These are phyloP conservation scores for Haematococcus lacustris DNA, from an alignment of 139 green algal genomes.

Conservation along the genomic window DNA sequence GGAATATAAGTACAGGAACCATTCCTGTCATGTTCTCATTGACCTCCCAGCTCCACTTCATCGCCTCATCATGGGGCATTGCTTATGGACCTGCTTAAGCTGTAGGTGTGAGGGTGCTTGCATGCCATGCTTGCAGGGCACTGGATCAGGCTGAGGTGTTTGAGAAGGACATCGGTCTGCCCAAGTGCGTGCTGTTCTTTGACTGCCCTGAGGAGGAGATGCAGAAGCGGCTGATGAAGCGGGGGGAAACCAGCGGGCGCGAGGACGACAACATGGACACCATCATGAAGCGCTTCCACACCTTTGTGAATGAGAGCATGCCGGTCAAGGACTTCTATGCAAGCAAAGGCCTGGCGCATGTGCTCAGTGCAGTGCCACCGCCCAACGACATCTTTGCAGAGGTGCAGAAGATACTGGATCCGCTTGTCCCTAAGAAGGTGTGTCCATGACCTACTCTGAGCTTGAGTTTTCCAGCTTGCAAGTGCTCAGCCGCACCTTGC, in stretches of 20 bases:
- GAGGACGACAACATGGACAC: slow-evolving; percentile 92
- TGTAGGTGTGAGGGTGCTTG: too few species aligned
- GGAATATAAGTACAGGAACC: too few species aligned
- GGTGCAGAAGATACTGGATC: slow-evolving; percentile 12
- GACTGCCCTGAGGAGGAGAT: slow-evolving; percentile 62
- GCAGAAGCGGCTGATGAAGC: slow-evolving; percentile 77
- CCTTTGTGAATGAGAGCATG: slow-evolving; percentile 75
- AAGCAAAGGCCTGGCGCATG: slow-evolving; percentile 12
- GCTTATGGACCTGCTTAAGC: too few species aligned
- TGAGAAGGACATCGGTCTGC: slow-evolving; percentile 47
- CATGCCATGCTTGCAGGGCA: slow-evolving; percentile 50
- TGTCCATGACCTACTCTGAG: background rate
- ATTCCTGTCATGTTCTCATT: too few species aligned
- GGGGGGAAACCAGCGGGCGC: slow-evolving; percentile 78
- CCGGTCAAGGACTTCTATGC: slow-evolving; percentile 82
- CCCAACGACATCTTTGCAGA: slow-evolving; percentile 15
- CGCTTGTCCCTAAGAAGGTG: background rate
- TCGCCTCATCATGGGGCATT: too few species aligned
- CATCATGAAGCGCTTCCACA: slow-evolving; percentile 92
- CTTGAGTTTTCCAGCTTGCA: too few species aligned
- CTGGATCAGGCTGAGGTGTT: slow-evolving; percentile 72
- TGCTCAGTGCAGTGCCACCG: slow-evolving; percentile 15
- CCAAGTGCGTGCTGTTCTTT: slow-evolving; percentile 33
- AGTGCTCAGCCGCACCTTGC: too few species aligned
- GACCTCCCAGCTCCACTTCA: too few species aligned